Conservation (phyloP, 805 yeast species). For the Cyberlindnera xylosilytica region DNA sequence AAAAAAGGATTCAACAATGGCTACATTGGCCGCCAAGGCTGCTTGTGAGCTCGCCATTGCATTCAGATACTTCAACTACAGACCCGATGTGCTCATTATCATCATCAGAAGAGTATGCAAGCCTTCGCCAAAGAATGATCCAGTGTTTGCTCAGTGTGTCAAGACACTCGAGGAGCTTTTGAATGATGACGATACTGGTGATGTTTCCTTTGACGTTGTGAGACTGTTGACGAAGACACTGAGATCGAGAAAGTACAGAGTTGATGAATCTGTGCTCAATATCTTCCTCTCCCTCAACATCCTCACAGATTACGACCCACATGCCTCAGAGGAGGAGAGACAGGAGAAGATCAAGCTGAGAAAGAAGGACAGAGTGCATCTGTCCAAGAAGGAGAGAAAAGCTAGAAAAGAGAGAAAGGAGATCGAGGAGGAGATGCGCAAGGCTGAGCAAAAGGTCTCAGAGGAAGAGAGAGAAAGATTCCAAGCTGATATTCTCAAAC, state of each 20-base stretch:
- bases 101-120: slow-evolving; percentile 66
- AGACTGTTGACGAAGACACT: slow-evolving; percentile 66
- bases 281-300: slow-evolving; percentile 65
- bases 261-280: slow-evolving; percentile 80
- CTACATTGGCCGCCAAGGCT: slow-evolving; percentile 65
- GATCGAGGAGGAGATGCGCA: slow-evolving; percentile 85
- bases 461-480: slow-evolving; percentile 81
- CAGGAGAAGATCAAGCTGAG: slow-evolving; percentile 48
- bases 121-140: slow-evolving; percentile 44
- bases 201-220: slow-evolving; percentile 70
- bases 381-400: slow-evolving; percentile 87
- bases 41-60: slow-evolving; percentile 72
- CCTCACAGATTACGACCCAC: slow-evolving; percentile 71
- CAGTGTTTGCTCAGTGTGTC: slow-evolving; percentile 55
- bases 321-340: slow-evolving; percentile 44
- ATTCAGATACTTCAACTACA: slow-evolving; percentile 75
- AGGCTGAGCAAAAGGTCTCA: slow-evolving; percentile 84
- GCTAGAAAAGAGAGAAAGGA: slow-evolving; percentile 80
- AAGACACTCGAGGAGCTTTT: slow-evolving; percentile 67
- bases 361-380: slow-evolving; percentile 87
- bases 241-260: slow-evolving; percentile 68
- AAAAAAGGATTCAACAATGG: slow-evolving; percentile 35
- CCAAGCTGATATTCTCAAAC: slow-evolving; percentile 81
- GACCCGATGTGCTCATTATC: slow-evolving; percentile 69
- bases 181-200: slow-evolving; percentile 79